Conservation (phyloP, 2,329 filamentous ascomycete genomes). For the Lachnellula subtilissima region DNA sequence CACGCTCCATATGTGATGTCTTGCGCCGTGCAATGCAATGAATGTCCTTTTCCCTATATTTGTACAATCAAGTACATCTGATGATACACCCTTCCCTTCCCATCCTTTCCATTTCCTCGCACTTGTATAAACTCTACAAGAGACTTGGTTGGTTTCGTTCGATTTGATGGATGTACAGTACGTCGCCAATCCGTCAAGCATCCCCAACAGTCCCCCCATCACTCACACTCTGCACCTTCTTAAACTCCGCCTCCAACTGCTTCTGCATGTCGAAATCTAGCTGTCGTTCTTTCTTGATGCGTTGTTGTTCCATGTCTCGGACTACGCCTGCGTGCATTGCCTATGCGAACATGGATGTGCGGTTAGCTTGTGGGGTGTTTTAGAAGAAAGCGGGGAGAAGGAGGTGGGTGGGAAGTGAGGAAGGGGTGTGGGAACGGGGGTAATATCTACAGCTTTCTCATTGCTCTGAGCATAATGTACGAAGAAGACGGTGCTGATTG, state of each 20-base stretch:
- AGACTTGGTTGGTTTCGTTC: background rate
- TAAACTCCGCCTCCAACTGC: conserved; percentile 81
- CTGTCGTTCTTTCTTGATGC: conserved; percentile 83
- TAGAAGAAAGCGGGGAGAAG: background rate
- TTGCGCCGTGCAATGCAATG: too few species aligned
- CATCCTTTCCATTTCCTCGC: too few species aligned
- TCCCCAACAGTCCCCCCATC: conserved; percentile 34
- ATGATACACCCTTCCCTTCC: too few species aligned
- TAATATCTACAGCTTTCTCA: conserved; percentile 68
- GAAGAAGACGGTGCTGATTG: conserved; percentile 70
- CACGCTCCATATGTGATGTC: background rate
- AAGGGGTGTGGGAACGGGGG: background rate
- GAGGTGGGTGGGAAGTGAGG: background rate
- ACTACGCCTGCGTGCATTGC: conserved; percentile 95
- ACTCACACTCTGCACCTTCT: conserved; percentile 77
- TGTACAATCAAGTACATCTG: too few species aligned
- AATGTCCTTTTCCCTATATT: too few species aligned
- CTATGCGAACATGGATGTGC: conserved; percentile 38
- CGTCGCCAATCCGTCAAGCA: background rate
- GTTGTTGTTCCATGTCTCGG: conserved; percentile 90
- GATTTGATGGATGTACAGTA: background rate
- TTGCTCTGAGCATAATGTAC: conserved; percentile 86
- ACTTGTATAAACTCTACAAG: too few species aligned
- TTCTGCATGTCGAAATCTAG: conserved; percentile 92
- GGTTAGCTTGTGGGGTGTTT: background rate